Percentiles rank a stretch among this genome's conserved stretches.
Conservation (phyloP, 768 basidiomycete species). For the Boletus patriciae region DNA sequence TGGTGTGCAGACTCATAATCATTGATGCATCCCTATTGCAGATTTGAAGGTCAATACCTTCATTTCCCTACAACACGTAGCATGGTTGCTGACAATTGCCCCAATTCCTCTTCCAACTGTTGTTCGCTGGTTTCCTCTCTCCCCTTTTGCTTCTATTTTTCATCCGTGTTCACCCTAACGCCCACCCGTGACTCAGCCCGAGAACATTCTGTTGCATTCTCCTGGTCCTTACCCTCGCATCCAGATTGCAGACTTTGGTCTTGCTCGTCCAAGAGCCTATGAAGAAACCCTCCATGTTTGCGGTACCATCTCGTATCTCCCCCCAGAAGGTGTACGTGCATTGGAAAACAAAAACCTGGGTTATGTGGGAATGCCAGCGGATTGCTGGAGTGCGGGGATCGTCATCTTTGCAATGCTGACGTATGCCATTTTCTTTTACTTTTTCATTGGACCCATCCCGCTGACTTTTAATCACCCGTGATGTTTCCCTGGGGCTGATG, state of each 20-base stretch:
- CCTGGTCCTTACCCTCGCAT: constrained; percentile 87
- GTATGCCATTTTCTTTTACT: constrained; percentile 45
- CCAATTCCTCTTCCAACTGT: not conserved
- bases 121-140: not conserved
- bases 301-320: constrained; percentile 84
- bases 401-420: constrained; percentile 81
- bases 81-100: not conserved
- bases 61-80: not conserved
- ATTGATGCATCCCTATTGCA: constrained; percentile 26
- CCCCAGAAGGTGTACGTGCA: constrained; percentile 81
- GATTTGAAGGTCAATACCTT: constrained; percentile 58
- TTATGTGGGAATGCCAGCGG: constrained; percentile 81
- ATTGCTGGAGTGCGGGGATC: constrained; percentile 87
- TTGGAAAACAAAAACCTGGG: constrained; percentile 71
- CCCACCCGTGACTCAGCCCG: constrained; percentile 49
- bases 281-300: constrained; percentile 85
- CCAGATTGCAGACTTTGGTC: constrained; percentile 83
- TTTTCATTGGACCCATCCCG: not conserved
- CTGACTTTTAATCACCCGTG: not conserved
- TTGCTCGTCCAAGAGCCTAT: constrained; percentile 74
- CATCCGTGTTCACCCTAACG: not conserved
- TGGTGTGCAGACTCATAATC: not conserved
- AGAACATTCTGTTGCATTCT: constrained; percentile 75
- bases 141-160: not conserved
- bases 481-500: constrained; percentile 12